Percentiles rank a stretch among this genome's conserved stretches.
These are phyloP conservation scores for Solanum pennellii DNA, from an alignment of 257 asterid species.

Conservation along the genomic window DNA sequence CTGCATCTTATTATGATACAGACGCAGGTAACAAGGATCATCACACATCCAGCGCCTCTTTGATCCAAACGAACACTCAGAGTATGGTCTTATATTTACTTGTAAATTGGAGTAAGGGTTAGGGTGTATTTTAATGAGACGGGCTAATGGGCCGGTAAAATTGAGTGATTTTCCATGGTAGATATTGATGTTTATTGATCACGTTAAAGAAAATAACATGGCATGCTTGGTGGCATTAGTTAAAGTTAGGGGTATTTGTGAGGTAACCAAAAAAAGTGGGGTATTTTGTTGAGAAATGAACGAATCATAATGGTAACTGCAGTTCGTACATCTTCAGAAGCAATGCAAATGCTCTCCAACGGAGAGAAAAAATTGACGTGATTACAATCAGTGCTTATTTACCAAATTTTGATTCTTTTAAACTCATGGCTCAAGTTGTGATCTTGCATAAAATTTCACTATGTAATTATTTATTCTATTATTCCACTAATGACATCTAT, in stretches of 20 bases:
- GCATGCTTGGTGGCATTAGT: not conserved
- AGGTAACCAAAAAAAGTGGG: too few species aligned
- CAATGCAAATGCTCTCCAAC: not conserved
- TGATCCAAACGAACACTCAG: too few species aligned
- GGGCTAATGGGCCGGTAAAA: not conserved
- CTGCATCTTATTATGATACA: too few species aligned
- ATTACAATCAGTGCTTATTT: not conserved
- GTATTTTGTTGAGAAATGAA: not conserved
- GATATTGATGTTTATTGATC: not conserved
- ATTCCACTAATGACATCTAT: not conserved
- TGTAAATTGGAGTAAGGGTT: too few species aligned
- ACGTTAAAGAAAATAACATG: too few species aligned
- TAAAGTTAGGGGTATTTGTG: too few species aligned
- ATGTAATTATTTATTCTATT: not conserved
- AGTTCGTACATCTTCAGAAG: not conserved
- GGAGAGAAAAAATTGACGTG: not conserved
- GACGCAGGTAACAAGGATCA: too few species aligned
- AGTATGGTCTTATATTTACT: too few species aligned
- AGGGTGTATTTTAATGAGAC: not conserved
- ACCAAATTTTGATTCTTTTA: not conserved
- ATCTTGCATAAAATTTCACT: not conserved
- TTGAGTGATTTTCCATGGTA: not conserved
- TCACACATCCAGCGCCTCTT: too few species aligned
- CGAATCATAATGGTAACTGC: not conserved
- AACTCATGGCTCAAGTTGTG: not conserved